These are phyloP conservation scores for Brassica incana DNA, from an alignment of 345 rosid species.

Conservation along the genomic window DNA sequence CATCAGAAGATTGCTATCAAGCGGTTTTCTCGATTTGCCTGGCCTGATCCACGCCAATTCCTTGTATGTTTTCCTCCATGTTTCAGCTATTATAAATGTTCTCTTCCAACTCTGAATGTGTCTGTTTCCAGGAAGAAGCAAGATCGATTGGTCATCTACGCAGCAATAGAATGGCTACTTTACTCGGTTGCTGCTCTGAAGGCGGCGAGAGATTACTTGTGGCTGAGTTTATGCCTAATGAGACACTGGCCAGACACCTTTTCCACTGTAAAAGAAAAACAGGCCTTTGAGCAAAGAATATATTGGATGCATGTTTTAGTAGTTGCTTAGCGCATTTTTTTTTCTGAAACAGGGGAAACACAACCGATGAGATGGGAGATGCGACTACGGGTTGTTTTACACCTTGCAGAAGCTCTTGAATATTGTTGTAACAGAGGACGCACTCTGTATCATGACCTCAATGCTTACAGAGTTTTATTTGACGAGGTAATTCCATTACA, in stretches of 20 bases:
- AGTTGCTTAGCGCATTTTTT: neutral
- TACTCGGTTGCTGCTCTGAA: slow-evolving; percentile 83
- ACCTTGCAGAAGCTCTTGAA: slow-evolving; percentile 86
- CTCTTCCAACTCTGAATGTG: neutral
- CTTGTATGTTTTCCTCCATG: slow-evolving; percentile 41
- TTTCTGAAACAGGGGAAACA: slow-evolving; percentile 64
- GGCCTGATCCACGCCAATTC: slow-evolving; percentile 87
- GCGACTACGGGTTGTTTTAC: slow-evolving; percentile 80
- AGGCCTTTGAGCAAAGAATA: neutral
- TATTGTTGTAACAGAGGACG: slow-evolving; percentile 77
- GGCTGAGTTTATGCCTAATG: slow-evolving; percentile 82
- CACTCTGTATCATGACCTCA: slow-evolving; percentile 81
- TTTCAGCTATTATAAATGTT: neutral
- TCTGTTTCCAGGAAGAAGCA: slow-evolving; percentile 68
- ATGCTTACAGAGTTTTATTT: slow-evolving; percentile 83
- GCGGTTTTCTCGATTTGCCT: slow-evolving; percentile 70
- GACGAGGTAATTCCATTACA: slow-evolving; percentile 58
- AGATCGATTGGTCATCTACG: slow-evolving; percentile 73
- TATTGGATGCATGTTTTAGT: neutral
- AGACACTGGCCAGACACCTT: slow-evolving; percentile 82
- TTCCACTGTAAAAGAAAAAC: slow-evolving; percentile 58
- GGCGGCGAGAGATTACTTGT: slow-evolving; percentile 77
- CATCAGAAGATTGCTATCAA: slow-evolving; percentile 74
- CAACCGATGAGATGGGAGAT: slow-evolving; percentile 96
- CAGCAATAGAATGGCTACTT: slow-evolving; percentile 64